Conservation (phyloP, 2,329 filamentous ascomycete genomes). For the Exophiala xenobiotica region DNA sequence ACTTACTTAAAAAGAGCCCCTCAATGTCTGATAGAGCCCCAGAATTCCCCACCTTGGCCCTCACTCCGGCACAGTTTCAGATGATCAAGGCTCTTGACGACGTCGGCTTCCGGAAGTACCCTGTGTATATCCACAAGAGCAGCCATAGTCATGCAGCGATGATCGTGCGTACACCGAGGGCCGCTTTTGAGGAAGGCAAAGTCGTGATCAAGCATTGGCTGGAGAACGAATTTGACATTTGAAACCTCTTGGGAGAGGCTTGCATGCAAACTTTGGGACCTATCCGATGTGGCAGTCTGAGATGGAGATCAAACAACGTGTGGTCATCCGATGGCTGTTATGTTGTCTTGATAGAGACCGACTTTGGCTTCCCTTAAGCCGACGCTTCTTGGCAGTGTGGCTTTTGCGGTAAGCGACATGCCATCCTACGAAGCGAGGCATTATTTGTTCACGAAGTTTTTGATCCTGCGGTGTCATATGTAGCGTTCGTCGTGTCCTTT, state of each 20-base stretch:
- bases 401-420: background rate
- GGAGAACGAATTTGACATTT: slow-evolving; percentile 68
- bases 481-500: slow-evolving; percentile 1
- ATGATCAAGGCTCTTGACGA: slow-evolving; percentile 77
- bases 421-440: background rate
- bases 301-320: background rate
- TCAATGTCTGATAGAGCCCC: slow-evolving; percentile 31
- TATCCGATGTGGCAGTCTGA: background rate
- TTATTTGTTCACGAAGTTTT: background rate
- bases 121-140: slow-evolving; percentile 58
- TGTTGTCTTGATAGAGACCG: background rate
- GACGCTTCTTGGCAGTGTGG: background rate
- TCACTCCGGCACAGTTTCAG: slow-evolving; percentile 76
- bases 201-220: slow-evolving; percentile 80
- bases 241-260: slow-evolving; percentile 10
- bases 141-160: slow-evolving; percentile 88
- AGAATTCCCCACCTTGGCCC: slow-evolving; percentile 68
- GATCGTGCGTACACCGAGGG: slow-evolving; percentile 69
- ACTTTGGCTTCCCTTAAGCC: background rate
- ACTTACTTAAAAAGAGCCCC: slow-evolving; percentile 31
- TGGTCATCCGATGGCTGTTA: background rate
- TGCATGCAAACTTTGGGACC: too few species aligned
- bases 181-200: slow-evolving; percentile 72
- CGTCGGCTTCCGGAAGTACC: slow-evolving; percentile 59
- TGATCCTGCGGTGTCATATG: background rate